Evolutionary conservation across 306 rosid genomes (phyloP).

Genomic region (Ormosia semicastrata): DNA sequence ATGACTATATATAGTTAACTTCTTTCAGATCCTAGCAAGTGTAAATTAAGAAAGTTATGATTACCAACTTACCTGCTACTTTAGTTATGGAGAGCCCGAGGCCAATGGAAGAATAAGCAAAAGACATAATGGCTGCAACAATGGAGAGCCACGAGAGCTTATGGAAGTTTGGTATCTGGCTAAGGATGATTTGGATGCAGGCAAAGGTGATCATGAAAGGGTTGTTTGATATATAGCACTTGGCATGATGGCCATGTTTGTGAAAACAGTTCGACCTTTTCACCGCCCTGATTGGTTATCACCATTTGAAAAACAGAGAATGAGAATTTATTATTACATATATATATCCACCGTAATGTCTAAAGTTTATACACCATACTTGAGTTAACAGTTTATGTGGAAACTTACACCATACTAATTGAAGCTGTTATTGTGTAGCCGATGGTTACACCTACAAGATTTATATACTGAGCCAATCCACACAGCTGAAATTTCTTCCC

Average conservation of each 20-base stretch:
- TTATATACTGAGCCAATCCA: slow-evolving; percentile 88
- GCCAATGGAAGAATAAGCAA: slow-evolving; percentile 89
- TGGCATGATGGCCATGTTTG: slow-evolving; percentile 64
- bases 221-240: slow-evolving; percentile 57
- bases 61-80: slow-evolving; percentile 42
- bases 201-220: slow-evolving; percentile 83
- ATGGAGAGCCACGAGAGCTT: slow-evolving; percentile 95
- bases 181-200: slow-evolving; percentile 65
- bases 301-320: neutral
- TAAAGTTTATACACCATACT: neutral
- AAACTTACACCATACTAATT: slow-evolving; percentile 90
- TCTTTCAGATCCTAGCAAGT: neutral
- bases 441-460: slow-evolving; percentile 77
- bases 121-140: slow-evolving; percentile 97
- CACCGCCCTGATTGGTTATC: slow-evolving; percentile 63
- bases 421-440: slow-evolving; percentile 98
- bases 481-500: slow-evolving; percentile 81
- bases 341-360: neutral
- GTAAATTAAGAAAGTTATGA: neutral
- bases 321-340: neutral
- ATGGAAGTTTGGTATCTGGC: slow-evolving; percentile 83
- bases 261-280: slow-evolving; percentile 85
- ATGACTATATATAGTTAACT: neutral
- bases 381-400: neutral
- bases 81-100: slow-evolving; percentile 83